These are phyloP conservation scores for Solanum pimpinellifolium DNA, from an alignment of 257 asterid species.

Conservation along the genomic window DNA sequence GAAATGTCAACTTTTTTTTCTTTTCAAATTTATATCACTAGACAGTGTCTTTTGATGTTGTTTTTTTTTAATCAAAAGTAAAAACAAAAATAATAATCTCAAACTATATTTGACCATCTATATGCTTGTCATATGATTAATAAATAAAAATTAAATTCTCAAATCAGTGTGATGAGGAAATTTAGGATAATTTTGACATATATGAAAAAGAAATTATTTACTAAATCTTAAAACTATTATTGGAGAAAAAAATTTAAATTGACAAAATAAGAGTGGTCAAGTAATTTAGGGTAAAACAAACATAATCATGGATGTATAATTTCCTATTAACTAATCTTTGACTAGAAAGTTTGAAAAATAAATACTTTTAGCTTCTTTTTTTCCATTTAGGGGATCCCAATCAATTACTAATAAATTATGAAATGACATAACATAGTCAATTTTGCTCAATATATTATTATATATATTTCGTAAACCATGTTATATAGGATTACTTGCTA, in stretches of 20 bases:
- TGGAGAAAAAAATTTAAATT: not conserved
- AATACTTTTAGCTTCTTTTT: too few relatives aligned
- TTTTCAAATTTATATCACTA: too few relatives aligned
- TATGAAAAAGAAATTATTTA: too few relatives aligned
- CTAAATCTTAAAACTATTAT: not conserved
- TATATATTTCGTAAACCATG: not conserved
- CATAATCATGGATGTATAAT: not conserved
- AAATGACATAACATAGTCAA: not conserved
- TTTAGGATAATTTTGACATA: not conserved
- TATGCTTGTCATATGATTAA: too few relatives aligned
- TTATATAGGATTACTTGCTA: not conserved
- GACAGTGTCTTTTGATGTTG: too few relatives aligned
- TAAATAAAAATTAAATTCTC: too few relatives aligned
- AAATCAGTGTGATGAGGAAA: not conserved
- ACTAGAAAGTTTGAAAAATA: not conserved
- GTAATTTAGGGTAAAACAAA: not conserved
- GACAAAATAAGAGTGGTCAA: not conserved
- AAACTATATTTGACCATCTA: not conserved
- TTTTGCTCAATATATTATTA: not conserved
- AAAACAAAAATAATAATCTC: not conserved
- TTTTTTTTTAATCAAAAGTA: too few relatives aligned
- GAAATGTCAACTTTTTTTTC: not conserved
- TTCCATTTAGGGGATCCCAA: not conserved
- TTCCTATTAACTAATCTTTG: not conserved
- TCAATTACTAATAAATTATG: too few relatives aligned